phyloP scores from a whole-genome alignment of 352 stramenopile genomes.

The Elongisporangium senticosum region DNA sequence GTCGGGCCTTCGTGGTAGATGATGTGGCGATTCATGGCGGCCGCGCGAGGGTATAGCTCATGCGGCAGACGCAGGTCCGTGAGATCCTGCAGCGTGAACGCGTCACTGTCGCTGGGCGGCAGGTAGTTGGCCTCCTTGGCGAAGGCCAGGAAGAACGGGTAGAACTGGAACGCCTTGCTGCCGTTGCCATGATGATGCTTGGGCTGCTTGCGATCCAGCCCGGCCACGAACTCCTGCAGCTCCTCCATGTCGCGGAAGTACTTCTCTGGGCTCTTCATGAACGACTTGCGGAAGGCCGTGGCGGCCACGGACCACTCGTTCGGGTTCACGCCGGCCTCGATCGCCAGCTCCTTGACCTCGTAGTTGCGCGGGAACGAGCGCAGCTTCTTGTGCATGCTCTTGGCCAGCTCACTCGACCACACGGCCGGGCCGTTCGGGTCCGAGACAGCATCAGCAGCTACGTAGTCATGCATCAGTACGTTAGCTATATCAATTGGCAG shows the following conservation, averaged over 20 bases:
- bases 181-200: constrained; percentile 24
- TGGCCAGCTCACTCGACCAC: constrained; percentile 35
- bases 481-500: too few relatives aligned
- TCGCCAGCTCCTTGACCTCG: constrained; percentile 55
- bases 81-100: constrained; percentile 57
- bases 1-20: constrained; percentile 93
- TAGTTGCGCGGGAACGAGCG: constrained; percentile 65
- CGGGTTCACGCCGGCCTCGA: constrained; percentile 61
- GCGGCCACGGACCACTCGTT: constrained; percentile 53
- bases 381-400: constrained; percentile 37
- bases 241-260: constrained; percentile 58
- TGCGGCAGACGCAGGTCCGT: constrained; percentile 73
- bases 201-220: not conserved
- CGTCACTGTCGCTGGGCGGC: constrained; percentile 18
- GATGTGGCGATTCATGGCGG: constrained; percentile 76
- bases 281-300: constrained; percentile 54
- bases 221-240: constrained; percentile 38
- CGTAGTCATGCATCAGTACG: too few relatives aligned
- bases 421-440: not conserved
- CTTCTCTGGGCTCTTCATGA: constrained; percentile 39
- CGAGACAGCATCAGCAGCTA: too few relatives aligned
- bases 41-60: constrained; percentile 79
- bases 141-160: constrained; percentile 71
- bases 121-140: constrained; percentile 33
- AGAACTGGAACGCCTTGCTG: constrained; percentile 64